phyloP scores from a whole-genome alignment of 495 filamentous ascomycete species.

The Podospora appendiculata region DNA sequence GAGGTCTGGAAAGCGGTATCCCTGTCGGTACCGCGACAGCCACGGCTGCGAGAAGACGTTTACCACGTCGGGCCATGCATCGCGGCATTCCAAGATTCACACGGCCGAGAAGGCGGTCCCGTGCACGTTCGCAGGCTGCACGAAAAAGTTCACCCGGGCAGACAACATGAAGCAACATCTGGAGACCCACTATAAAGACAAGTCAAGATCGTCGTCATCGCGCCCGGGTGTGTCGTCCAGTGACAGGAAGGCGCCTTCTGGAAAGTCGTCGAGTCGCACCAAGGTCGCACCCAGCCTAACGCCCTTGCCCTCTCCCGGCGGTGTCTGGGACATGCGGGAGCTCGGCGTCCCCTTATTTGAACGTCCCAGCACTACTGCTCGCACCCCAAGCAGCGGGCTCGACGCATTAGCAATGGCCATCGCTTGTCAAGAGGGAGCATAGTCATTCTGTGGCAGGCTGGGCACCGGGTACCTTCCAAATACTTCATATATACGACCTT shows the following conservation, averaged over 20 bases:
- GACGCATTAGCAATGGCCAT: slow-evolving; percentile 35
- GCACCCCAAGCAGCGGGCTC: slow-evolving; percentile 29
- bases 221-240: slow-evolving; percentile 11
- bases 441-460: neutral
- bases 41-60: slow-evolving; percentile 76
- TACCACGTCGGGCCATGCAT: slow-evolving; percentile 92
- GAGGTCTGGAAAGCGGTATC: slow-evolving; percentile 50
- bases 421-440: slow-evolving; percentile 29
- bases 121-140: slow-evolving; percentile 69
- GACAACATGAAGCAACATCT: slow-evolving; percentile 99
- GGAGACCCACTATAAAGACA: slow-evolving; percentile 69
- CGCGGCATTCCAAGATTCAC: slow-evolving; percentile 95
- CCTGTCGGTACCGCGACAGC: slow-evolving; percentile 55
- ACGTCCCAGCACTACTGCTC: slow-evolving; percentile 21
- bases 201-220: slow-evolving; percentile 28
- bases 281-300: slow-evolving; percentile 6
- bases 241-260: slow-evolving; percentile 26
- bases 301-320: slow-evolving; percentile 23
- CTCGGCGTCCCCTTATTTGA: slow-evolving; percentile 31
- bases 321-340: slow-evolving; percentile 35
- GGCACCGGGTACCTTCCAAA: too few species aligned
- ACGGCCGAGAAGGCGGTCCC: slow-evolving; percentile 90
- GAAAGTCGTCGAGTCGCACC: slow-evolving; percentile 22
- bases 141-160: slow-evolving; percentile 90
- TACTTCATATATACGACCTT: too few species aligned